Evolutionary conservation across 2,329 filamentous ascomycete species (phyloP).

Genomic region (Apiospora sp.): DNA sequence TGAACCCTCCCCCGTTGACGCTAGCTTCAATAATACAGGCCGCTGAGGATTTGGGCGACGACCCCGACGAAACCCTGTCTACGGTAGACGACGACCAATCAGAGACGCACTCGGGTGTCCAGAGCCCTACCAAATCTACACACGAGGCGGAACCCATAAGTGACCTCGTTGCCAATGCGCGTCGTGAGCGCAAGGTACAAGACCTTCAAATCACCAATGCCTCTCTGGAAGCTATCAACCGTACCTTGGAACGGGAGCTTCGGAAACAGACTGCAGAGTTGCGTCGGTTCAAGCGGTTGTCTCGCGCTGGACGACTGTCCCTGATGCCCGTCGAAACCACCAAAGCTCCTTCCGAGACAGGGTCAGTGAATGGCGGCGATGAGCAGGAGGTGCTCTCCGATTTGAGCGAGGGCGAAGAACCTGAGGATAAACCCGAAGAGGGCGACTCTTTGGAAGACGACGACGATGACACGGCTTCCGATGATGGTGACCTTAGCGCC

Average conservation of each 20-base stretch:
- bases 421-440: constrained; percentile 53
- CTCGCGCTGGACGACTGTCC: constrained; percentile 76
- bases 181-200: constrained; percentile 91
- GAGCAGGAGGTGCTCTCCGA: constrained; percentile 57
- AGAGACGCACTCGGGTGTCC: constrained; percentile 45
- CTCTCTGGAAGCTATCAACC: constrained; percentile 92
- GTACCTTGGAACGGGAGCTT: constrained; percentile 88
- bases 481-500: constrained; percentile 50
- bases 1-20: constrained; percentile 51
- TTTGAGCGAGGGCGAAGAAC: constrained; percentile 54
- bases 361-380: constrained; percentile 50
- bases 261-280: constrained; percentile 90
- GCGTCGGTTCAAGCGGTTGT: constrained; percentile 84
- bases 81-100: constrained; percentile 35
- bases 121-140: constrained; percentile 66
- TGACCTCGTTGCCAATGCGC: constrained; percentile 85
- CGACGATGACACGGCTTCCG: constrained; percentile 42
- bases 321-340: constrained; percentile 48
- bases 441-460: constrained; percentile 59
- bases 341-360: constrained; percentile 53
- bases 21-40: constrained; percentile 65
- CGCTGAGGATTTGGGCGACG: constrained; percentile 57
- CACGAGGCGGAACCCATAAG: constrained; percentile 67
- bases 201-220: constrained; percentile 97
- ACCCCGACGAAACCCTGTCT: constrained; percentile 36